Conservation (phyloP, 768 basidiomycete species). For the Leccinum imitatum region DNA sequence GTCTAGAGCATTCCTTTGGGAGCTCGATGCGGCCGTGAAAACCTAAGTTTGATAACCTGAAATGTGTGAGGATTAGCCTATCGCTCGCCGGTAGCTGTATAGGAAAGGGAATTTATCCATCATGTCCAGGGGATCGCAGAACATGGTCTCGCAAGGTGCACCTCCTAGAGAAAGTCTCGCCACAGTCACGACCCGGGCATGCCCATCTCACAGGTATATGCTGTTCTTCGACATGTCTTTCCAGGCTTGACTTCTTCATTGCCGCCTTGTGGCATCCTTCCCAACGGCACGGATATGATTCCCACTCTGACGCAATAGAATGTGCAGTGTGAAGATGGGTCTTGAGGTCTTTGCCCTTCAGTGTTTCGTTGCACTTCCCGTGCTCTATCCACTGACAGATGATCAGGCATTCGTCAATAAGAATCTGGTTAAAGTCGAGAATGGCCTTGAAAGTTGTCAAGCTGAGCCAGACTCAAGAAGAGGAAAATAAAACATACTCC, state of each 20-base stretch:
- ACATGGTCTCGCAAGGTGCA: slow-evolving; percentile 2
- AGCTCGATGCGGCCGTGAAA: not conserved
- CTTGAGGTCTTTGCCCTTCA: slow-evolving; percentile 4
- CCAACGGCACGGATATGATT: too few species aligned
- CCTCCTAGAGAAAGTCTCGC: not conserved
- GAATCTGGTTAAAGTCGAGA: slow-evolving; percentile 1
- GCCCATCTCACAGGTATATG: slow-evolving; percentile 16
- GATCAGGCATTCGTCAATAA: slow-evolving; percentile 3
- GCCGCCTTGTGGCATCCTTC: too few species aligned
- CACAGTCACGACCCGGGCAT: slow-evolving; percentile 2
- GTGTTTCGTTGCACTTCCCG: not conserved
- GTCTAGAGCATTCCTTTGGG: not conserved
- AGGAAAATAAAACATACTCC: not conserved
- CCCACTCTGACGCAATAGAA: not conserved
- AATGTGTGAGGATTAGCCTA: not conserved
- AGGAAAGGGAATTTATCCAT: not conserved
- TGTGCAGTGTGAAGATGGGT: slow-evolving; percentile 8
- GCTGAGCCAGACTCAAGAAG: not conserved
- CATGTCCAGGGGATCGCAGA: not conserved
- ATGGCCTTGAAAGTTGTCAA: not conserved
- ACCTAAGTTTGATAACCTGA: not conserved
- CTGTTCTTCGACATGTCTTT: slow-evolving; percentile 5
- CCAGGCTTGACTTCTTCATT: too few species aligned
- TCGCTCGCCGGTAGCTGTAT: not conserved
- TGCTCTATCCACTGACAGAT: slow-evolving; percentile 7